Percentiles rank a stretch among this genome's conserved stretches.
phyloP scores from a whole-genome alignment of 345 rosid genomes.

The Conringia planisiliqua region DNA sequence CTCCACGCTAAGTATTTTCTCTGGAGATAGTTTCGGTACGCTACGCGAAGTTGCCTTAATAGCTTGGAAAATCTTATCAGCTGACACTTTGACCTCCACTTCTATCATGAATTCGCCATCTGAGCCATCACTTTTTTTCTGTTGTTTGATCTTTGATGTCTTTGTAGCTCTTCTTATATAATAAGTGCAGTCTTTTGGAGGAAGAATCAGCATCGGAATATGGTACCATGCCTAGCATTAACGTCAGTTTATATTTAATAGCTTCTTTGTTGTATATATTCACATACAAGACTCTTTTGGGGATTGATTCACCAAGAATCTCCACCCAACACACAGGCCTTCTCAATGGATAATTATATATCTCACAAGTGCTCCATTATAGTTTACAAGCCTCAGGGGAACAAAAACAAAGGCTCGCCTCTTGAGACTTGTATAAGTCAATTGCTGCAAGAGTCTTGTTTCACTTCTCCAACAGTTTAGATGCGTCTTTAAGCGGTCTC shows the following conservation, averaged over 20 bases:
- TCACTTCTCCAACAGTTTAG: constrained; percentile 1
- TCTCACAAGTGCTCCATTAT: not conserved
- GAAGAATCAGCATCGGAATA: not conserved
- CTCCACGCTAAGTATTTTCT: constrained; percentile 27
- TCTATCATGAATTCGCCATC: constrained; percentile 24
- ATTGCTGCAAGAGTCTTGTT: not conserved
- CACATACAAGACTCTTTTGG: not conserved
- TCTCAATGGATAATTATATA: not conserved
- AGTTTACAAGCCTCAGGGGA: not conserved
- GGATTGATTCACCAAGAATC: constrained; percentile 9
- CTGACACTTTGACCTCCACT: constrained; percentile 17
- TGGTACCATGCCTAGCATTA: constrained; percentile 25
- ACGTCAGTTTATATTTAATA: not conserved
- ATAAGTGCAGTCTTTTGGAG: not conserved
- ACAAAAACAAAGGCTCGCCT: not conserved
- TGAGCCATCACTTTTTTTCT: constrained; percentile 19
- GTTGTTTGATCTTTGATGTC: not conserved
- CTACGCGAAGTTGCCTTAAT: constrained; percentile 22
- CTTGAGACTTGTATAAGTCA: not conserved
- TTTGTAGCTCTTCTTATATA: constrained; percentile 9
- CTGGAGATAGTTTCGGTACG: constrained; percentile 29
- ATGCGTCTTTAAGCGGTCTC: not conserved
- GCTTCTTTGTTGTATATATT: constrained; percentile 3
- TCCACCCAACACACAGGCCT: not conserved
- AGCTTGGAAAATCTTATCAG: constrained; percentile 29